These are phyloP conservation scores for Raphanus sativus DNA, from an alignment of 345 rosid genomes.

Conservation along the genomic window DNA sequence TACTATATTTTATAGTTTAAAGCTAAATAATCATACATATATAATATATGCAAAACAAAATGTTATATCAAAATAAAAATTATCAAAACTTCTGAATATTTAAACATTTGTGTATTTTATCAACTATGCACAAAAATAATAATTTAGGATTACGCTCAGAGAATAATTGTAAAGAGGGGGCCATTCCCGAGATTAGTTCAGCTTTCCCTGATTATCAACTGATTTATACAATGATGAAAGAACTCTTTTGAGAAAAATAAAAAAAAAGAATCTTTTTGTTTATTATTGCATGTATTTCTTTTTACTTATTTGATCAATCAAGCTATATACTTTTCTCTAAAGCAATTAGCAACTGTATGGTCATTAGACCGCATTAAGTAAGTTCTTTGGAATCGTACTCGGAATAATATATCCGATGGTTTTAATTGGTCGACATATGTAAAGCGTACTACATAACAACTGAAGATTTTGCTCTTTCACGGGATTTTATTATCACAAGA, in stretches of 20 bases:
- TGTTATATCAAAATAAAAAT: neutral
- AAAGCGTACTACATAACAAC: neutral
- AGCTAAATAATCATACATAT: neutral
- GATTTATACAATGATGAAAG: conserved; percentile 4
- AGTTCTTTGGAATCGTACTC: conserved; percentile 13
- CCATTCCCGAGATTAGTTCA: neutral
- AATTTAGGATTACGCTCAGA: neutral
- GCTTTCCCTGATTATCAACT: neutral
- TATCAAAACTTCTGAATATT: neutral
- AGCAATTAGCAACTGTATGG: conserved; percentile 11
- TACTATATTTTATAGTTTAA: too few species aligned
- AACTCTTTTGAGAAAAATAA: neutral
- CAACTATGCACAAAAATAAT: neutral
- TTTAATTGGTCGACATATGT: conserved; percentile 11
- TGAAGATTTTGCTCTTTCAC: neutral
- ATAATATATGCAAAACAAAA: neutral
- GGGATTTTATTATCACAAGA: neutral
- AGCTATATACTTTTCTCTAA: neutral
- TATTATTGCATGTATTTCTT: neutral
- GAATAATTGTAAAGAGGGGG: neutral
- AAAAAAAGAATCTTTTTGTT: neutral
- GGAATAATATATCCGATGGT: neutral
- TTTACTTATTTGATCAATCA: conserved; percentile 1
- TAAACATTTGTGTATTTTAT: neutral
- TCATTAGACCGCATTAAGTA: conserved; percentile 23